A percentile compares a stretch with the other conserved stretches of the same genome.
These are phyloP conservation scores for Capsella rubella DNA, from an alignment of 441 rosid species.

Conservation along the genomic window DNA sequence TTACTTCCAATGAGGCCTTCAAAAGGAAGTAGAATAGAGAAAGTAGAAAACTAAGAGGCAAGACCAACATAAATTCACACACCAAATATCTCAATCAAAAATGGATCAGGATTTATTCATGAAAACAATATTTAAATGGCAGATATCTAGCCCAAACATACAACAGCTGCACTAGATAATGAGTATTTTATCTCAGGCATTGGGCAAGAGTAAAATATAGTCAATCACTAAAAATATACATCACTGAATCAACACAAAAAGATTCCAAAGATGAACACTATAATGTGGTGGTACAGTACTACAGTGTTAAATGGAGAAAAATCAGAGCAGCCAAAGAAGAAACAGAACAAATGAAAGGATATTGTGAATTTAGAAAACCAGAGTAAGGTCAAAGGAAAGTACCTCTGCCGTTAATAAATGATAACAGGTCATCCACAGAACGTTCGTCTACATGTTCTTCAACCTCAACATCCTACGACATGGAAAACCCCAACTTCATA, in stretches of 20 bases:
- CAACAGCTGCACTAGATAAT: neutral
- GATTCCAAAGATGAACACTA: slow-evolving; percentile 8
- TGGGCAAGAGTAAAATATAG: slow-evolving; percentile 1
- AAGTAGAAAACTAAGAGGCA: slow-evolving; percentile 48
- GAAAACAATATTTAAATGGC: neutral
- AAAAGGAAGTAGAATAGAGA: slow-evolving; percentile 52
- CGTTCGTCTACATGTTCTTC: slow-evolving; percentile 80
- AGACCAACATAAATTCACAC: slow-evolving; percentile 33
- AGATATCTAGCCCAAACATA: slow-evolving; percentile 10
- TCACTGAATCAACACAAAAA: neutral
- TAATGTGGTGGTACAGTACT: neutral
- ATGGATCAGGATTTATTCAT: neutral
- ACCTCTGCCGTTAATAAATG: slow-evolving; percentile 88
- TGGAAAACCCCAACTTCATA: slow-evolving; percentile 30
- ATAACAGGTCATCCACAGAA: slow-evolving; percentile 86
- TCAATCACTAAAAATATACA: neutral
- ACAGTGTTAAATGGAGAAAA: neutral
- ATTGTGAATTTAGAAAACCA: slow-evolving; percentile 10
- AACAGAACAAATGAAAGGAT: neutral
- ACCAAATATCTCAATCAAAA: slow-evolving; percentile 35
- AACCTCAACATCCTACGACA: slow-evolving; percentile 66
- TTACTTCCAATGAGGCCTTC: slow-evolving; percentile 50
- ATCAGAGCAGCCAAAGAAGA: slow-evolving; percentile 26
- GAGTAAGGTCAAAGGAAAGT: slow-evolving; percentile 36
- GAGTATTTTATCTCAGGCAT: slow-evolving; percentile 13